These are phyloP conservation scores for Dispira simplex DNA, from an alignment of 192 early-diverging fungal genomes.

Conservation along the genomic window DNA sequence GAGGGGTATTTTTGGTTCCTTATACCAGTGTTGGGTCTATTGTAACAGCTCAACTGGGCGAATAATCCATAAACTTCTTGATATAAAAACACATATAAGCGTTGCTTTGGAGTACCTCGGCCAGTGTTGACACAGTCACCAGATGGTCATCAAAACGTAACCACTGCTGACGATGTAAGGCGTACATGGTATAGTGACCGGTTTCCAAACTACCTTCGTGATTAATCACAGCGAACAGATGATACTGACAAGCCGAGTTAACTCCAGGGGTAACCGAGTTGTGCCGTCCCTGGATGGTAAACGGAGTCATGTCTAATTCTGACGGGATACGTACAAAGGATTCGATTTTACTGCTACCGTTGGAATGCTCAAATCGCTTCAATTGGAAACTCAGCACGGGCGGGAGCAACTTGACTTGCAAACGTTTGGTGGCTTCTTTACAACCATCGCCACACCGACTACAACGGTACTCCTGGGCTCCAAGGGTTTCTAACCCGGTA, in stretches of 20 bases:
- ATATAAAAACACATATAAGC: conserved; percentile 21
- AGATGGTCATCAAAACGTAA: conserved; percentile 79
- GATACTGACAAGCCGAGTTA: conserved; percentile 60
- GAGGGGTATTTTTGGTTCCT: too few relatives aligned
- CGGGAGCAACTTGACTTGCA: conserved; percentile 71
- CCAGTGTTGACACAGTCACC: conserved; percentile 46
- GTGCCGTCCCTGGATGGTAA: conserved; percentile 38
- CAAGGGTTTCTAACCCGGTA: conserved; percentile 69
- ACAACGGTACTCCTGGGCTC: conserved; percentile 48
- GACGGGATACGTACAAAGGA: conserved; percentile 70
- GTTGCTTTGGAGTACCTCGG: conserved; percentile 62
- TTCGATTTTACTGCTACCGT: conserved; percentile 59
- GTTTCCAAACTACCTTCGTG: conserved; percentile 86
- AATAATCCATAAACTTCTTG: too few relatives aligned
- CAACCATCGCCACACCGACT: conserved; percentile 39
- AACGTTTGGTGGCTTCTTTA: conserved; percentile 70
- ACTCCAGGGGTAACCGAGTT: conserved; percentile 22
- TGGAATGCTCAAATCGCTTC: conserved; percentile 82
- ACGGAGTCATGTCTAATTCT: conserved; percentile 82
- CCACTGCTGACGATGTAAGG: conserved; percentile 67
- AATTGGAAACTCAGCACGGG: conserved; percentile 84
- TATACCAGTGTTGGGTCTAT: too few relatives aligned
- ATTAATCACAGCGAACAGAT: conserved; percentile 82
- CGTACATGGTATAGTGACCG: conserved; percentile 88
- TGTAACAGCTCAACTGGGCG: too few relatives aligned